Evolutionary conservation across 2,329 filamentous ascomycete genomes (phyloP).

Genomic region (Penicillium sp.): DNA sequence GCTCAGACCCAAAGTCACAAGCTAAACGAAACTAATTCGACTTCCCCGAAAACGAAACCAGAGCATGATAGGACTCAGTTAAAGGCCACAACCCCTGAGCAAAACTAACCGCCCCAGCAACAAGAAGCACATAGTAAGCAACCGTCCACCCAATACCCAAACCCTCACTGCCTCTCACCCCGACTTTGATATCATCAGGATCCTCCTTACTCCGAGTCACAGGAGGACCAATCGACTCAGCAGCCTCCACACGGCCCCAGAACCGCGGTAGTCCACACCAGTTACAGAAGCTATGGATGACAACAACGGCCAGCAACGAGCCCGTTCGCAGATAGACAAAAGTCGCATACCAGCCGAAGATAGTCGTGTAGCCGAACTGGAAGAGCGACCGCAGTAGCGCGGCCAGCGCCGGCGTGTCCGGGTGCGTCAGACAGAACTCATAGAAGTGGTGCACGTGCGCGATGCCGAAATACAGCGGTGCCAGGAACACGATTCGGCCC

Average conservation of each 20-base stretch:
- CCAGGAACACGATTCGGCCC: constrained; percentile 61
- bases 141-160: constrained; percentile 57
- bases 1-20: not conserved
- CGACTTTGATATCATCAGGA: constrained; percentile 21
- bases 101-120: constrained; percentile 64
- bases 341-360: constrained; percentile 88
- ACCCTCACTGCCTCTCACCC: constrained; percentile 17
- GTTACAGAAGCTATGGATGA: constrained; percentile 84
- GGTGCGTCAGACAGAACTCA: constrained; percentile 77
- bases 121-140: constrained; percentile 67
- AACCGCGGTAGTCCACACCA: constrained; percentile 78
- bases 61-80: constrained; percentile 48
- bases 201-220: constrained; percentile 36
- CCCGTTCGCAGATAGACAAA: constrained; percentile 82
- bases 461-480: constrained; percentile 82
- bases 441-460: constrained; percentile 94
- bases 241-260: constrained; percentile 64
- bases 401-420: constrained; percentile 54
- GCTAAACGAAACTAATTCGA: not conserved
- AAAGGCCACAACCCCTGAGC: constrained; percentile 61
- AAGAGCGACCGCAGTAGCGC: constrained; percentile 65
- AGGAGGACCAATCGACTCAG: constrained; percentile 32
- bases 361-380: constrained; percentile 79
- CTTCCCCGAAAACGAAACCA: constrained; percentile 27
- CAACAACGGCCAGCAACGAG: constrained; percentile 64